Evolutionary conservation across 345 rosid species (phyloP).

Genomic region (Camelina sativa): DNA sequence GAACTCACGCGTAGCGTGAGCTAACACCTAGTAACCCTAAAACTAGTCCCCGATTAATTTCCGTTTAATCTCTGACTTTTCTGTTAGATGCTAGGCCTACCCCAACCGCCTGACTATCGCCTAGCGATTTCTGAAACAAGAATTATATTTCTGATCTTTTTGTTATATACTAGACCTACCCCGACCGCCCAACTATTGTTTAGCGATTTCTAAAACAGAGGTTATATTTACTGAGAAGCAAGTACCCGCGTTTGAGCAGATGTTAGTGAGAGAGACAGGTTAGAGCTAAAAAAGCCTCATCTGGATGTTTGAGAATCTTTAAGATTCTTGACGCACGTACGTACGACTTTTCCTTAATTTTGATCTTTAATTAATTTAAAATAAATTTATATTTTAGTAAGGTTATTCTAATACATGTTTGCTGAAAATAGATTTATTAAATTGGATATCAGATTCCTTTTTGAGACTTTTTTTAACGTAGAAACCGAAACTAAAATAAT

Average conservation of each 20-base stretch:
- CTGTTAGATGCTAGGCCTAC: too few relatives aligned
- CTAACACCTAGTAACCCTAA: too few relatives aligned
- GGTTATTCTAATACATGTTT: background rate
- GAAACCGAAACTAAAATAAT: background rate
- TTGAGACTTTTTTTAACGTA: background rate
- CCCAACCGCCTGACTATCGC: too few relatives aligned
- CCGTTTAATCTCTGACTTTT: too few relatives aligned
- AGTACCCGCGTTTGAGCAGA: constrained; percentile 27
- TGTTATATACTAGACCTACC: too few relatives aligned
- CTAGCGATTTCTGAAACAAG: too few relatives aligned
- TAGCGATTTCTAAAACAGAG: too few relatives aligned
- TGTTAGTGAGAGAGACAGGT: constrained; percentile 19
- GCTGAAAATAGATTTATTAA: background rate
- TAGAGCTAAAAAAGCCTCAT: constrained; percentile 8
- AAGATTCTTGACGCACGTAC: constrained; percentile 34
- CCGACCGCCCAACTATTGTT: too few relatives aligned
- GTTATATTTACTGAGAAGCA: constrained; percentile 5
- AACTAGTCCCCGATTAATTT: too few relatives aligned
- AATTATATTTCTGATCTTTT: too few relatives aligned
- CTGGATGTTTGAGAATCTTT: constrained; percentile 26
- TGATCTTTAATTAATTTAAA: background rate
- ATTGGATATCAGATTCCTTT: constrained; percentile 31
- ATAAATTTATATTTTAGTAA: background rate
- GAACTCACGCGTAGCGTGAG: too few relatives aligned
- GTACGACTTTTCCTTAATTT: constrained; percentile 16